Evolutionary conservation across 2,329 filamentous ascomycete species (phyloP).

Genomic region (Pseudocercospora fijiensis): DNA sequence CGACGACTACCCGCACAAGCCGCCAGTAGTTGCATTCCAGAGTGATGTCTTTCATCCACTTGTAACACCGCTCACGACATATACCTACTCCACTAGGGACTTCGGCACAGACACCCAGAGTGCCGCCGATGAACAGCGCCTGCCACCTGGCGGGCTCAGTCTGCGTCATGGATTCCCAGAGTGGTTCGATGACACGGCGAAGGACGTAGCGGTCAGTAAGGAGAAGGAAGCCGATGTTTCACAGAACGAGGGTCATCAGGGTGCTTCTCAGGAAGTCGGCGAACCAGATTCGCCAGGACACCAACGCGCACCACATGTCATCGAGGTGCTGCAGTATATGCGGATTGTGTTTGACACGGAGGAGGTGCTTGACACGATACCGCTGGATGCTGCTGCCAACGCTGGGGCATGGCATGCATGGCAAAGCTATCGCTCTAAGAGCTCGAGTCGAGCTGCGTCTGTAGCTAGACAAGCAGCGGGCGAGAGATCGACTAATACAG

Average conservation of each 20-base stretch:
- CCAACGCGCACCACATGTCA: conserved; percentile 32
- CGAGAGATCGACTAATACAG: conserved; percentile 14
- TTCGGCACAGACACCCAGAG: conserved; percentile 75
- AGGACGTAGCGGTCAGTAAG: conserved; percentile 1
- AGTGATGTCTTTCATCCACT: conserved; percentile 95
- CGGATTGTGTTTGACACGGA: conserved; percentile 78
- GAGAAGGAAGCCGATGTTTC: conserved; percentile 10
- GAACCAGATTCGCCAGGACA: conserved; percentile 10
- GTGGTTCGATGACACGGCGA: conserved; percentile 62
- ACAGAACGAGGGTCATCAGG: conserved; percentile 9
- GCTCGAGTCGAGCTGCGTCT: conserved; percentile 23
- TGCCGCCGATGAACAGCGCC: conserved; percentile 75
- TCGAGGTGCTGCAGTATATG: conserved; percentile 74
- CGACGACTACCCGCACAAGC: conserved; percentile 70
- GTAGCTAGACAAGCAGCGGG: conserved; percentile 16
- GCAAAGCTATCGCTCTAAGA: conserved; percentile 64
- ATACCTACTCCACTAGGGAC: conserved; percentile 82
- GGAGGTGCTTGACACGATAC: conserved; percentile 71
- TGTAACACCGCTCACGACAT: conserved; percentile 88
- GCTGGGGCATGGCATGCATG: conserved; percentile 93
- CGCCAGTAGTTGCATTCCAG: conserved; percentile 82
- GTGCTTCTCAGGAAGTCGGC: conserved; percentile 3
- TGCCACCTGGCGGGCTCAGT: conserved; percentile 88
- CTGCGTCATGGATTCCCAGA: conserved; percentile 84
- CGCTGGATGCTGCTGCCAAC: conserved; percentile 80